These are phyloP conservation scores for Torrubiellomyces zombiae DNA, from an alignment of 2,329 filamentous ascomycete genomes.

Conservation along the genomic window DNA sequence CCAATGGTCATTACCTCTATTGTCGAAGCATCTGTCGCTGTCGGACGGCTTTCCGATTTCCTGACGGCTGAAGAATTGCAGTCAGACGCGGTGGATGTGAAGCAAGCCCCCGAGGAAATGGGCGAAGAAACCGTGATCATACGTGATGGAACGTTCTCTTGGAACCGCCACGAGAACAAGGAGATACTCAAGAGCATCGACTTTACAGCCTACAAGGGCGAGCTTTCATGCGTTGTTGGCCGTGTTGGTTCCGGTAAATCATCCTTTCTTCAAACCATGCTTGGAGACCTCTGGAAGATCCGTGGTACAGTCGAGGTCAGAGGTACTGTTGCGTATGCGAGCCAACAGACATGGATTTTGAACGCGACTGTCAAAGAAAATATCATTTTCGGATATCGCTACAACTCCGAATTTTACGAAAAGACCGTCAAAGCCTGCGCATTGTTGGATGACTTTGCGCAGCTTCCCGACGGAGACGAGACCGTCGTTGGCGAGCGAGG, in stretches of 20 bases:
- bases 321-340: constrained; percentile 77
- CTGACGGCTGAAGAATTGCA: constrained; percentile 83
- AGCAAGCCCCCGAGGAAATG: constrained; percentile 52
- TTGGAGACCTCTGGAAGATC: constrained; percentile 85
- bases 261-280: constrained; percentile 70
- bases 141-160: constrained; percentile 77
- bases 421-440: constrained; percentile 85
- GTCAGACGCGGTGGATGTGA: constrained; percentile 56
- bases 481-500: constrained; percentile 94
- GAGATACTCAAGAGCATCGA: constrained; percentile 67
- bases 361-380: constrained; percentile 96
- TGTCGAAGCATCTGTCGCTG: constrained; percentile 88
- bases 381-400: constrained; percentile 89
- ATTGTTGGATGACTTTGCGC: constrained; percentile 74
- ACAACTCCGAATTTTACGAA: constrained; percentile 87
- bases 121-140: constrained; percentile 81
- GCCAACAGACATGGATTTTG: constrained; percentile 91
- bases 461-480: constrained; percentile 86
- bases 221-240: constrained; percentile 83
- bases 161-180: constrained; percentile 68
- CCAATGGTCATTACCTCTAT: constrained; percentile 97
- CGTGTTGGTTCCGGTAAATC: constrained; percentile 93
- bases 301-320: constrained; percentile 69
- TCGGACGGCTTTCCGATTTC: constrained; percentile 69
- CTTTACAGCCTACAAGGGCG: constrained; percentile 79